Conservation (phyloP, 2,329 filamentous ascomycete genomes). For the Arthrobotrys sphaeroides region DNA sequence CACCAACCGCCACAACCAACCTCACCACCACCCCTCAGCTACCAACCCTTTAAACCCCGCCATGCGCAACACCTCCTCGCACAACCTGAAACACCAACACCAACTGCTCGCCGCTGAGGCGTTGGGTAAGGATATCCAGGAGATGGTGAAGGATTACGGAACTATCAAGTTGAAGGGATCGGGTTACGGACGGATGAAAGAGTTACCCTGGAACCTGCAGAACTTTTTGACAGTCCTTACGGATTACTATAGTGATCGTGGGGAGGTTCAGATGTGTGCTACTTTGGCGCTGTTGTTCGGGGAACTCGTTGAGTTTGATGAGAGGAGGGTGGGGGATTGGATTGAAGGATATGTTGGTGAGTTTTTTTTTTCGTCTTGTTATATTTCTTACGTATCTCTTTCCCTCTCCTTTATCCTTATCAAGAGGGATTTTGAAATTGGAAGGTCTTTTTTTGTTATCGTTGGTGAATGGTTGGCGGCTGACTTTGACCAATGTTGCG, state of each 20-base stretch:
- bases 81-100: slow-evolving; percentile 51
- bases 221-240: slow-evolving; percentile 53
- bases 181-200: slow-evolving; percentile 40
- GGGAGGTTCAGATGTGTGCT: slow-evolving; percentile 57
- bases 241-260: slow-evolving; percentile 53
- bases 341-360: slow-evolving; percentile 56
- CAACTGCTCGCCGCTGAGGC: slow-evolving; percentile 28
- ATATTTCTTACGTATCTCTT: no score
- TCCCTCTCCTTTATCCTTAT: no score
- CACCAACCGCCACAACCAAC: background rate
- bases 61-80: slow-evolving; percentile 34
- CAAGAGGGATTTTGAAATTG: no score
- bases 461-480: background rate
- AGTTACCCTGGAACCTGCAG: slow-evolving; percentile 55
- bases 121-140: slow-evolving; percentile 30
- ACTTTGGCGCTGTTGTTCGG: slow-evolving; percentile 53
- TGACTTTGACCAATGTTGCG: background rate
- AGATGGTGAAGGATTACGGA: slow-evolving; percentile 49
- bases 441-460: background rate
- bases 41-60: slow-evolving; percentile 23
- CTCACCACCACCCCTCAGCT: slow-evolving; percentile 16
- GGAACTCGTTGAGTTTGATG: slow-evolving; percentile 46
- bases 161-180: slow-evolving; percentile 40
- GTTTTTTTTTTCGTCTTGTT: slow-evolving; percentile 1
- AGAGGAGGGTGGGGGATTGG: slow-evolving; percentile 55